Conservation (phyloP, 495 filamentous ascomycete species). For the Podospora anserina region DNA sequence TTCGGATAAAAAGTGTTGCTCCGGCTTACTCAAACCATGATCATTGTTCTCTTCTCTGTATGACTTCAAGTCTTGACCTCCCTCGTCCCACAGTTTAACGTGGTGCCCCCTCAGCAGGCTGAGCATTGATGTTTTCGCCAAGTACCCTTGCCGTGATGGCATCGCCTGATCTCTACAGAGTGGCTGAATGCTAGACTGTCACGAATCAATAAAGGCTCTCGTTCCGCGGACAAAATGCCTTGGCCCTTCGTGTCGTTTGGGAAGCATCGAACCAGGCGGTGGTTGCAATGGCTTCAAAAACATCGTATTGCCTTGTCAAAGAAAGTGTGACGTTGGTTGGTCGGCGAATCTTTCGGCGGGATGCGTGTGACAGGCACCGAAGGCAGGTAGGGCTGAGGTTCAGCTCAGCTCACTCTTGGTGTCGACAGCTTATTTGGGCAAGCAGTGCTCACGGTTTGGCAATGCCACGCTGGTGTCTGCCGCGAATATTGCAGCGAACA, state of each 20-base stretch:
- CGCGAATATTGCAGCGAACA: neutral
- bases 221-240: no score
- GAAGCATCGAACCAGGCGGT: no score
- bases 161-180: no score
- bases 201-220: no score
- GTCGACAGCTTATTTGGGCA: neutral
- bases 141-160: no score
- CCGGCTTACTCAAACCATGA: neutral
- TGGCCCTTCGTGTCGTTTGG: no score
- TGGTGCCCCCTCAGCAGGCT: no score
- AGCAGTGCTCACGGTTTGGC: neutral
- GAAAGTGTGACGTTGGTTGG: neutral
- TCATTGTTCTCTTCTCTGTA: no score
- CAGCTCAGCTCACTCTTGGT: neutral
- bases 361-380: neutral
- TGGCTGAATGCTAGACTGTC: no score
- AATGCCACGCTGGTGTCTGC: neutral
- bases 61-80: no score
- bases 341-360: neutral
- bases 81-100: no score
- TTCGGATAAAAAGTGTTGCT: conserved; percentile 3
- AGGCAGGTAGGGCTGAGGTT: neutral
- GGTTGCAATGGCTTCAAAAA: neutral
- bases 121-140: no score
- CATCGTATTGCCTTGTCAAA: neutral